These are phyloP conservation scores for Exophiala spinifera DNA, from an alignment of 2,329 filamentous ascomycete genomes.

Conservation along the genomic window DNA sequence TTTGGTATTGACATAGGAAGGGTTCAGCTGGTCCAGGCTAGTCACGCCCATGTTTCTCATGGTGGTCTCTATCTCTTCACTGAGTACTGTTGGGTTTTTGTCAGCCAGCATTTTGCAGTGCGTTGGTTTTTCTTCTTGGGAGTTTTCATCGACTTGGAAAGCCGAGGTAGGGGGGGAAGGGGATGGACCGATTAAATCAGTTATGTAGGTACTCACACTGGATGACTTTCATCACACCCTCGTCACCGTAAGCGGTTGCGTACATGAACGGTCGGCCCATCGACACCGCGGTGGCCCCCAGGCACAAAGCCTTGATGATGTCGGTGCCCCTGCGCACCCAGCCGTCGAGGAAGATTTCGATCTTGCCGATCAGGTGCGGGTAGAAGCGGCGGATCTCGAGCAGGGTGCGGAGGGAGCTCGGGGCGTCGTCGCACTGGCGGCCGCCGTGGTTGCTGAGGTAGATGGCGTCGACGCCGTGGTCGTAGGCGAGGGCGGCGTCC, in stretches of 20 bases:
- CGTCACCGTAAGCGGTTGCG: constrained; percentile 50
- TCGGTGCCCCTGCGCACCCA: constrained; percentile 54
- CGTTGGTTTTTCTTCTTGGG: too few species aligned
- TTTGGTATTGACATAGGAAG: constrained; percentile 43
- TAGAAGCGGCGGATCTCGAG: constrained; percentile 51
- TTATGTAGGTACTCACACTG: constrained; percentile 33
- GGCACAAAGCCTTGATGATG: constrained; percentile 53
- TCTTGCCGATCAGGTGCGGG: constrained; percentile 48
- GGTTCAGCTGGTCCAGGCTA: constrained; percentile 41
- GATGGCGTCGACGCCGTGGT: constrained; percentile 52
- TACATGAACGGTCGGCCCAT: constrained; percentile 54
- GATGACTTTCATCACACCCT: constrained; percentile 52
- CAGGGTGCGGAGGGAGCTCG: constrained; percentile 49
- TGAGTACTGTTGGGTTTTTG: background rate
- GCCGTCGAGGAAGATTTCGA: constrained; percentile 55
- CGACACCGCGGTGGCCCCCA: constrained; percentile 54
- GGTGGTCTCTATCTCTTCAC: constrained; percentile 45
- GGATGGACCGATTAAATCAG: too few species aligned
- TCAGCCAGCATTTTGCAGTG: background rate
- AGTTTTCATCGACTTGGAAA: too few species aligned
- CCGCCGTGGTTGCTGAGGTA: constrained; percentile 58
- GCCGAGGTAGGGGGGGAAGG: too few species aligned
- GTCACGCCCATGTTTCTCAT: constrained; percentile 48
- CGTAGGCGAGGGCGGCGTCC: constrained; percentile 52
- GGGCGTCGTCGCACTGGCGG: constrained; percentile 52